Conservation (phyloP, 2,329 filamentous ascomycete genomes). For the Talaromyces amestolkiae region DNA sequence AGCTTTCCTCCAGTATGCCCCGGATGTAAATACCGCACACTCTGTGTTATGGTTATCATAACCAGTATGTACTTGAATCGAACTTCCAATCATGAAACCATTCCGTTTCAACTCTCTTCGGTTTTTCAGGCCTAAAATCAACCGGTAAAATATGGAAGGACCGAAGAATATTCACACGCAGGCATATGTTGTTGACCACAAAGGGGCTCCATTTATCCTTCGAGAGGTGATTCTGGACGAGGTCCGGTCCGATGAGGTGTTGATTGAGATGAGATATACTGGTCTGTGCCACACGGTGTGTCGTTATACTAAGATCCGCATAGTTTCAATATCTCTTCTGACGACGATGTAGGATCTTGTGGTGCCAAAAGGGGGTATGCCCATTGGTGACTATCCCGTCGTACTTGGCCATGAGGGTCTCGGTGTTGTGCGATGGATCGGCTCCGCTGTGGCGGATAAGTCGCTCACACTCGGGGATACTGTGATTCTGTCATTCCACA, state of each 20-base stretch:
- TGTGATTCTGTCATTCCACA: slow-evolving; percentile 29
- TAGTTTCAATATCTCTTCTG: too few relatives aligned
- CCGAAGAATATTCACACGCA: neutral
- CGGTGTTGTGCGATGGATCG: slow-evolving; percentile 32
- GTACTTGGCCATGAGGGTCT: slow-evolving; percentile 30
- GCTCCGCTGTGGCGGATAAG: slow-evolving; percentile 26
- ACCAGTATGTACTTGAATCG: too few relatives aligned
- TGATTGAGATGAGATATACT: slow-evolving; percentile 38
- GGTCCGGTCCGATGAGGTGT: slow-evolving; percentile 30
- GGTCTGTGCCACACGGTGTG: slow-evolving; percentile 35
- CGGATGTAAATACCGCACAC: too few relatives aligned
- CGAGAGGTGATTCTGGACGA: slow-evolving; percentile 30
- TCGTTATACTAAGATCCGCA: neutral
- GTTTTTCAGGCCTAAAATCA: too few relatives aligned
- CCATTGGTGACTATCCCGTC: slow-evolving; percentile 27
- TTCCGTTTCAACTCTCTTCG: too few relatives aligned
- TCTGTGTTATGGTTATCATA: too few relatives aligned
- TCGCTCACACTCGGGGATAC: slow-evolving; percentile 32
- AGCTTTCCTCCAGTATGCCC: too few relatives aligned
- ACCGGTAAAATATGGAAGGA: too few relatives aligned
- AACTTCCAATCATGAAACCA: too few relatives aligned
- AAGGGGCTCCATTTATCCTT: slow-evolving; percentile 21
- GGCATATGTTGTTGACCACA: slow-evolving; percentile 9
- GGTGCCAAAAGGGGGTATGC: slow-evolving; percentile 27
- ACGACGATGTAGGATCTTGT: slow-evolving; percentile 26